A percentile compares a stretch with the other conserved stretches of the same genome.
Conservation (phyloP, 1,284 basidiomycete species). For the Rugosomyces carneus region DNA sequence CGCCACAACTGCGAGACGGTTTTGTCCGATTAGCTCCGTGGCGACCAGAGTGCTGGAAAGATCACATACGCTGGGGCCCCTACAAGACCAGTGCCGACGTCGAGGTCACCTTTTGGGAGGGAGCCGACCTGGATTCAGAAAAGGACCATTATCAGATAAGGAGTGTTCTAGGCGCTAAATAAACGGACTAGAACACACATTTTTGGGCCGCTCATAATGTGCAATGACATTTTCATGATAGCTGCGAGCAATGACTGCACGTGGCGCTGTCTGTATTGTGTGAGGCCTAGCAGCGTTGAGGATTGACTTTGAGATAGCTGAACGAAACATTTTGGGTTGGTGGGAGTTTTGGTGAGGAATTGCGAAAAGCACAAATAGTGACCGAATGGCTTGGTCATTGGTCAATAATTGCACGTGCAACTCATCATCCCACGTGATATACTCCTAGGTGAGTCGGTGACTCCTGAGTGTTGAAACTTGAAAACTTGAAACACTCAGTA, state of each 20-base stretch:
- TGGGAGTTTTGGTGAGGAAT: slow-evolving; percentile 21
- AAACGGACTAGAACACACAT: slow-evolving; percentile 53
- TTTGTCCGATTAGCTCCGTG: slow-evolving; percentile 25
- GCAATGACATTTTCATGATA: slow-evolving; percentile 96
- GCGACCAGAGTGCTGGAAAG: slow-evolving; percentile 8
- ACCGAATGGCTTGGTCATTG: slow-evolving; percentile 17
- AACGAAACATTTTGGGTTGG: slow-evolving; percentile 59
- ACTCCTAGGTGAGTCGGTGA: neutral
- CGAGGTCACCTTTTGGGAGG: slow-evolving; percentile 82
- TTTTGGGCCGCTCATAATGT: slow-evolving; percentile 93
- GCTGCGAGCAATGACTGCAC: slow-evolving; percentile 51
- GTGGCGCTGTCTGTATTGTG: slow-evolving; percentile 31
- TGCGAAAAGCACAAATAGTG: slow-evolving; percentile 13
- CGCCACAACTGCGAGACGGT: slow-evolving; percentile 56
- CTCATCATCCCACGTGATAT: neutral
- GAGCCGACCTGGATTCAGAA: slow-evolving; percentile 77
- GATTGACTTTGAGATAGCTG: slow-evolving; percentile 47
- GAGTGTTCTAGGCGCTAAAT: slow-evolving; percentile 17
- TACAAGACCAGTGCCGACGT: slow-evolving; percentile 97
- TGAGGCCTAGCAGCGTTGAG: slow-evolving; percentile 41
- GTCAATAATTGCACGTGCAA: slow-evolving; percentile 7
- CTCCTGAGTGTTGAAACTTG: no score
- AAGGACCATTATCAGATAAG: slow-evolving; percentile 53
- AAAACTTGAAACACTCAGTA: no score
- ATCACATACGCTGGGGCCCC: slow-evolving; percentile 92